Evolutionary conservation across 768 basidiomycete species (phyloP), one percentile per base, ranked within the genome.

Genomic region (Cubamyces lactineus): DNA sequence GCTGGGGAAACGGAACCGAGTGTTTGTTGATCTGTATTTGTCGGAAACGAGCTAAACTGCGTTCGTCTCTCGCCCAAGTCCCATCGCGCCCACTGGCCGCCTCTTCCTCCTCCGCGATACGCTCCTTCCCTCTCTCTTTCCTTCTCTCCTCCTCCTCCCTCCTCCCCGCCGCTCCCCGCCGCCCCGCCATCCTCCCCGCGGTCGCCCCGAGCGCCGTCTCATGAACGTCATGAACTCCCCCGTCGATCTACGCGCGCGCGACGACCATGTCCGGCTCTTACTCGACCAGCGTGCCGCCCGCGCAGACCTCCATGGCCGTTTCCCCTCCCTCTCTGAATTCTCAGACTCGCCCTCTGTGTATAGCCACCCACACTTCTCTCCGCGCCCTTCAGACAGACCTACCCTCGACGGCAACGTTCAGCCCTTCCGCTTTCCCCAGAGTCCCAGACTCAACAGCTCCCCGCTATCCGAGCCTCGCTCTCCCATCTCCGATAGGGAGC

Each of bases 261-360:
- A 84, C 66, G 77, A 79, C 74, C 80, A 82, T 67, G 69, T 84
- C 64, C 75, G 79, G 61, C 70, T 68, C 52, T 80, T 87, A 54
- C 78, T 84, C 64, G 85, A 85, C 75, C 81, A 83, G 69, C 82
- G 82, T 62, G 72, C 78, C 19, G 75, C 80, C 61, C 82, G 81
- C 63, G 78, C 82, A n/a, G 79, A 80, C 72, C 60, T 77, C 61
- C 72, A 75, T 74, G 63, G 68, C 71, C 83, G 80, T 52, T 81
- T 82, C 67, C 81, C 84, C 50, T 79, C 86, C 57, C 71, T 82
- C 67, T 81, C 87, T 23, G 81, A 87, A 65, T 80, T 79, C 55
- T 79, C 84, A 45, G 87, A 90, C 73, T 83, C 88, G 56, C 87
- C 87, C 66, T 90, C 88, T 51, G 76, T 88, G 66, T 89, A 91